Evolutionary conservation across 176 grass and related monocot species (phyloP).

Genomic region (Leersia perrieri): DNA sequence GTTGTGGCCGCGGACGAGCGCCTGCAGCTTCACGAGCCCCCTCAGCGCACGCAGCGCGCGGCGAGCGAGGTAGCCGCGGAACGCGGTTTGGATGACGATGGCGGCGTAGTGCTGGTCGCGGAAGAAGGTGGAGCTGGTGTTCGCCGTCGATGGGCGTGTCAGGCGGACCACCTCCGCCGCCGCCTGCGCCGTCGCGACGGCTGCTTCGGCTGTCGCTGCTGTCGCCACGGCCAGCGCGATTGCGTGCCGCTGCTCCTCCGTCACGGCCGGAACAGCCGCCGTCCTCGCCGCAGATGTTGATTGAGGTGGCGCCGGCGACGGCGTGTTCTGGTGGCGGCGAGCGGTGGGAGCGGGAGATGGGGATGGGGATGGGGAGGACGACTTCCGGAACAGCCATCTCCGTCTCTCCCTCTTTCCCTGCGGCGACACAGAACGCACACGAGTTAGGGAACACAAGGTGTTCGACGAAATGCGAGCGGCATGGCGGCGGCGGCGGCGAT

Average conservation of each 20-base stretch:
- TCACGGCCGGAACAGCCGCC: constrained; percentile 20
- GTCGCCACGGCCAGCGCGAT: constrained; percentile 84
- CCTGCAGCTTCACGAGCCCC: constrained; percentile 93
- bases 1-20: constrained; percentile 93
- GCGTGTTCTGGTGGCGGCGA: not conserved
- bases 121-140: constrained; percentile 32
- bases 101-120: constrained; percentile 71
- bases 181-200: constrained; percentile 81
- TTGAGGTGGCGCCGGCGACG: no score
- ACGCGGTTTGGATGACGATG: constrained; percentile 75
- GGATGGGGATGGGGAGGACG: constrained; percentile 41
- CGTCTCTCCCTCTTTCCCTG: constrained; percentile 73
- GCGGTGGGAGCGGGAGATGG: not conserved
- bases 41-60: constrained; percentile 76
- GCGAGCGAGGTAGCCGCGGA: constrained; percentile 80
- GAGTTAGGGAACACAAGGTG: not conserved
- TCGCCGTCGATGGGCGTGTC: constrained; percentile 56
- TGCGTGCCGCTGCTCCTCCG: constrained; percentile 78
- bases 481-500: not conserved
- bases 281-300: no score
- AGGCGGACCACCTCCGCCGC: constrained; percentile 90
- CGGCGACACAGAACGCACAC: not conserved
- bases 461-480: not conserved
- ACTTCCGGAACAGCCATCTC: constrained; percentile 81
- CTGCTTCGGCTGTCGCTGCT: constrained; percentile 75